Base-by-base conservation (phyloP, 192 early-diverging fungal genomes). In the Coemansia sp. region DNA sequence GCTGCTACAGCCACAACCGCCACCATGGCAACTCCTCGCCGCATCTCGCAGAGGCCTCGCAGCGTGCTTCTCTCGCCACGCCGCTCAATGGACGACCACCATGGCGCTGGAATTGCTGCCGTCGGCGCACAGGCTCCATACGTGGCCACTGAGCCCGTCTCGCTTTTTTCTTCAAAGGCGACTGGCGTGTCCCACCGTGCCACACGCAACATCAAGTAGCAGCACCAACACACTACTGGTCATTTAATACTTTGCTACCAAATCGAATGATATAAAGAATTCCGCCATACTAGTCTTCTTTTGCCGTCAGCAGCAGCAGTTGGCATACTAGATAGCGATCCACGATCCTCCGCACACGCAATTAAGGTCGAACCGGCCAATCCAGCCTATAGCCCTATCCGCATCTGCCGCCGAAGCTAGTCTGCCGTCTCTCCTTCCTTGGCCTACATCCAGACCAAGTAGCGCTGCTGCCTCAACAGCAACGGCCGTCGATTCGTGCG, bases 51-150 rank as follows among this genome's bases (percentile, higher is more conserved):
- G 58, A 60, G 79, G 10, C 79, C 80, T 34, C 75, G 68, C 52
- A 83, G 80, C 39, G 76, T 83, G 47, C 64, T 83, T 62, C 72
- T 83, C 43, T 77, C 80, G 52, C 80, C 80, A 25, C 67, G 80
- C 16, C 71, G 80, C 26, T 83, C 80, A 25, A 64, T 83, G 80
- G 80, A 83, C 25, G 80, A 82, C 58, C 73, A 73, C 50, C 73
- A 82, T 20, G 36, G 43, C 21, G 13, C 34, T 20, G 75, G 64
- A 52, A 2, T 39, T 14, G 20, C 42, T 33, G 68, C n/a, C 10
- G 10, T 18, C 7, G 55, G 34, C n/a, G 43, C 43, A 0, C 55
- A 35, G 18, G 11, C 42, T 25, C 11, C 59, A 7, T 56, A 38
- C 31, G 59, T 23, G 12, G 47, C 38, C 16, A 20, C 62, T 0